phyloP scores from a whole-genome alignment of 441 rosid species.

The Syzygium syzygioides region DNA sequence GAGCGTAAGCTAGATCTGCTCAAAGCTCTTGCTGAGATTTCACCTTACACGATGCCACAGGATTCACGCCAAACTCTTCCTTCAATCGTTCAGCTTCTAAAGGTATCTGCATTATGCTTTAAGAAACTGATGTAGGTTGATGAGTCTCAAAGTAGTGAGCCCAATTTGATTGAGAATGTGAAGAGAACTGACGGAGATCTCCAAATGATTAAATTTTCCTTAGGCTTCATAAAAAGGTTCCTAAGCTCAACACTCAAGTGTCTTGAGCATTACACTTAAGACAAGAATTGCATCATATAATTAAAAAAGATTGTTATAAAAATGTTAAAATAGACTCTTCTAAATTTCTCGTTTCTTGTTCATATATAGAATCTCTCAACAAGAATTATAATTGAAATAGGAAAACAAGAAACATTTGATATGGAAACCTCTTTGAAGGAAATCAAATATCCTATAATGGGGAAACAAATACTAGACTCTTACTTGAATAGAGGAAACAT shows the following conservation, averaged over 20 bases:
- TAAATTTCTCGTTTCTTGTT: not conserved
- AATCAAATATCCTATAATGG: not conserved
- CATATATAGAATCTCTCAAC: not conserved
- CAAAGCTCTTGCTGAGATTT: constrained; percentile 86
- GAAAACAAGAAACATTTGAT: not conserved
- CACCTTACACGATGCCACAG: constrained; percentile 80
- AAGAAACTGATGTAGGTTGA: not conserved
- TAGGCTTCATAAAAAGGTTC: not conserved
- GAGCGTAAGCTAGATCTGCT: constrained; percentile 93
- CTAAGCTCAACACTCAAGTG: not conserved
- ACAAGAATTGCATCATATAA: not conserved
- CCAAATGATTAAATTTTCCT: not conserved
- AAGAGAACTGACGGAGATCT: not conserved
- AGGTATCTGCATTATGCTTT: constrained; percentile 34
- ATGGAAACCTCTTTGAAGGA: not conserved
- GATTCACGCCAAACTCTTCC: constrained; percentile 96
- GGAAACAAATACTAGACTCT: not conserved
- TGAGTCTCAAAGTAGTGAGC: not conserved
- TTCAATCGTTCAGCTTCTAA: constrained; percentile 71
- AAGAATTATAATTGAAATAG: too few species aligned
- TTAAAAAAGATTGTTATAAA: not conserved
- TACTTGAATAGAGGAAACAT: not conserved
- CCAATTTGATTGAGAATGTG: not conserved
- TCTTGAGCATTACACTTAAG: not conserved
- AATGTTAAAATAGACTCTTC: not conserved